Base-by-base conservation (phyloP, 306 rosid genomes). In the Biancaea sappan region DNA sequence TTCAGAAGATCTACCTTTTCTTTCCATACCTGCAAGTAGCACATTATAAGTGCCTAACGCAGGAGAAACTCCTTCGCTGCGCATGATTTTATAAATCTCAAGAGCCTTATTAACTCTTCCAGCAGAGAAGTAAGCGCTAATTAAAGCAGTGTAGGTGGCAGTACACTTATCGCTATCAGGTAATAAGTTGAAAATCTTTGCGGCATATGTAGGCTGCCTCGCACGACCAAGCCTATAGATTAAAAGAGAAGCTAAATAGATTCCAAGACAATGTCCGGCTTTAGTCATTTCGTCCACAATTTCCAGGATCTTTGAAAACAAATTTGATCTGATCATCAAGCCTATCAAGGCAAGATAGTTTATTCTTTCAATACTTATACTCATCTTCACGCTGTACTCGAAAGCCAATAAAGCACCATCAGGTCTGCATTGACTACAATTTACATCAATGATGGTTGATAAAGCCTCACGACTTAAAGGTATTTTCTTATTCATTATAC, bases 111-210 rank as follows among this genome's bases (percentile, higher is more conserved):
- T 83, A 81, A 78, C 83, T 76, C 86, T 87, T 68, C 87, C 87
- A 74, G 84, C 86, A 47, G 85, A 83, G 78, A 87, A 86, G 76
- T 87, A 90, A 65, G 61, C 89, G 46, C 86, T 84, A 19, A 88
- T 85, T 80, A 93, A 76, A 82, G 97, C 88, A 75, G 95, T 93
- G 80, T 86, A 93, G 75, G 97, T 83, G 69, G 93, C 86, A 37
- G 83, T 76, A 76, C 92, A 85, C 84, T 86, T 88, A 56, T 79
- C 87, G 74, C 81, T 89, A 75, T 77, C 82, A n/a, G 90, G 88
- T 84, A 92, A 81, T 31, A 83, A 44, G 79, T 80, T 77, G 77
- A 90, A 90, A 63, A 92, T 53, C 72, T 81, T 87, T 44, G 64
- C 60, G 40, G 92, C 98, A 52, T 32, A 85, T 43, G 64, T 41